A percentile compares a stretch with the other conserved stretches of the same genome.
Evolutionary conservation across 352 stramenopile genomes (phyloP).

Genomic region (Aphanomyces stellatus): DNA sequence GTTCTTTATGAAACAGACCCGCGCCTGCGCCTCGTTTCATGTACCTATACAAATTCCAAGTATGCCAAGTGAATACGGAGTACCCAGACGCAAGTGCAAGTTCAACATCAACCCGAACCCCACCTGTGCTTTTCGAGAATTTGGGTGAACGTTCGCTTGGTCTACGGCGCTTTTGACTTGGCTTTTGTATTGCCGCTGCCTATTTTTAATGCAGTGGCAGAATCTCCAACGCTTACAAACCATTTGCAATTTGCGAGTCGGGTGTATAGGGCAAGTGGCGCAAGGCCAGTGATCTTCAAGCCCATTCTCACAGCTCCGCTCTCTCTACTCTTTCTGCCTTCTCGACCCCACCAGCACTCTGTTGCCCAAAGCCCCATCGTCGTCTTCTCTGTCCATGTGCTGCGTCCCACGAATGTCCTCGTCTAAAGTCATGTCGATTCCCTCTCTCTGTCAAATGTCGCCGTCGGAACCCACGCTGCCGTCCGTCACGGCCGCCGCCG

Average conservation of each 20-base stretch:
- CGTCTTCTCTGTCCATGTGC: too few species aligned
- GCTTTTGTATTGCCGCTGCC: not conserved
- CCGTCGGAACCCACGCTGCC: not conserved
- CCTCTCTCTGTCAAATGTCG: conserved; percentile 1
- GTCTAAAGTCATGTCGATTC: conserved; percentile 16
- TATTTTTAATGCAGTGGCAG: not conserved
- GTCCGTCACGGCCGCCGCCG: not conserved
- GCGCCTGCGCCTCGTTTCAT: conserved; percentile 3
- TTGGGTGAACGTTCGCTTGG: not conserved
- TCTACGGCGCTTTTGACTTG: not conserved
- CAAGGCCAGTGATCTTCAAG: not conserved
- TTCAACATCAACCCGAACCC: conserved; percentile 12
- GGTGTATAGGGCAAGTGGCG: not conserved
- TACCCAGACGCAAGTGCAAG: not conserved
- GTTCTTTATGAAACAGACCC: conserved; percentile 9
- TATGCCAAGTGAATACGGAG: not conserved
- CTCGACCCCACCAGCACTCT: too few species aligned
- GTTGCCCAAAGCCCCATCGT: too few species aligned
- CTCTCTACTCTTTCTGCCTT: not conserved
- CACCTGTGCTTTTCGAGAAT: not conserved
- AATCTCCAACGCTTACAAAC: not conserved
- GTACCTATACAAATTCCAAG: conserved; percentile 3
- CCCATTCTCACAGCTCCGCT: not conserved
- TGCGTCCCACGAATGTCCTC: conserved; percentile 1
- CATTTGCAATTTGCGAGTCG: conserved; percentile 8